These are phyloP conservation scores for Pilobolus umbonatus DNA, from an alignment of 192 early-diverging fungal genomes.

Conservation along the genomic window DNA sequence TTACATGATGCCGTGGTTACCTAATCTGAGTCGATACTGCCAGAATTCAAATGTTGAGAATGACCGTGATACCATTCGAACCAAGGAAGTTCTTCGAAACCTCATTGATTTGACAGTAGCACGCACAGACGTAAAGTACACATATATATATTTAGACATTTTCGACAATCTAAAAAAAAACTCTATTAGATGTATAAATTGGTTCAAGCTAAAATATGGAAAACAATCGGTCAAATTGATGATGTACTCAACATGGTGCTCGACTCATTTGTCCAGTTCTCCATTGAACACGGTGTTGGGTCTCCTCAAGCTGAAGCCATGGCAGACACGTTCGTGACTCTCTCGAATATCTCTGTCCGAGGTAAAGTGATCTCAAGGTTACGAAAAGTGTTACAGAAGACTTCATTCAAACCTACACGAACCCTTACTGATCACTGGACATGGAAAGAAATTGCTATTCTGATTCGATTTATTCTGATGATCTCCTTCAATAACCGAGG, in stretches of 20 bases:
- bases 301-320: conserved; percentile 78
- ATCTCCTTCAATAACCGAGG: conserved; percentile 81
- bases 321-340: conserved; percentile 80
- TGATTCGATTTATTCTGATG: conserved; percentile 85
- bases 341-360: conserved; percentile 73
- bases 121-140: conserved; percentile 55
- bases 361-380: conserved; percentile 79
- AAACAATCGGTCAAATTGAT: conserved; percentile 70
- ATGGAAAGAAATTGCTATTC: conserved; percentile 91
- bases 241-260: conserved; percentile 76
- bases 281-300: conserved; percentile 74
- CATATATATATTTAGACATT: not conserved
- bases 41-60: conserved; percentile 38
- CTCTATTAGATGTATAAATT: conserved; percentile 66
- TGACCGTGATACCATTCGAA: conserved; percentile 51
- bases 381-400: conserved; percentile 75
- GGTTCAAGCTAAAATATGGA: conserved; percentile 87
- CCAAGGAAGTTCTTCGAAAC: conserved; percentile 70
- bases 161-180: not conserved
- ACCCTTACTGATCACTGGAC: conserved; percentile 76
- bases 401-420: conserved; percentile 65
- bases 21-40: conserved; percentile 66
- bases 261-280: conserved; percentile 74
- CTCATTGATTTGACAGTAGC: conserved; percentile 81
- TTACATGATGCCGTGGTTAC: conserved; percentile 88